Evolutionary conservation across 2,329 filamentous ascomycete species (phyloP).

Genomic region (Fusarium pseudonygamai): DNA sequence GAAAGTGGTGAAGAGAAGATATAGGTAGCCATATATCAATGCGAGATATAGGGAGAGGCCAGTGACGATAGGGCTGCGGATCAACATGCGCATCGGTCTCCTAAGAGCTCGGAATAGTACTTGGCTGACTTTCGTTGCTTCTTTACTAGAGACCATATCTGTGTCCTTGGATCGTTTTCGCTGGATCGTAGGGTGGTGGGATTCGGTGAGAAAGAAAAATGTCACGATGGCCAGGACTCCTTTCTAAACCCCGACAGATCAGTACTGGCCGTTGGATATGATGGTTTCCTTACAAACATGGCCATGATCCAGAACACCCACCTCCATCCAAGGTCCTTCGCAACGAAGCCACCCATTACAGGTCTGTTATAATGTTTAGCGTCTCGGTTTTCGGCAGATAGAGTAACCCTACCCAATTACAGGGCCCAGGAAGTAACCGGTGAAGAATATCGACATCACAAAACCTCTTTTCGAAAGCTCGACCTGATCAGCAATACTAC

Average conservation of each 20-base stretch:
- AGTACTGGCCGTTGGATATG: not conserved
- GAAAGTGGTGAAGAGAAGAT: constrained; percentile 15
- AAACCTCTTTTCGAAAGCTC: not conserved
- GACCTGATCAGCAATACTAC: constrained; percentile 1
- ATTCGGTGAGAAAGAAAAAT: not conserved
- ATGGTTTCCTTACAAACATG: not conserved
- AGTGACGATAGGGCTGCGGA: not conserved
- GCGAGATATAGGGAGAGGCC: constrained; percentile 13
- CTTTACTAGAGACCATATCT: fast-evolving
- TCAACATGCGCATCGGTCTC: constrained; percentile 1
- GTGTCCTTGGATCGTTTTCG: not conserved
- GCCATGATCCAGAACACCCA: constrained; percentile 21
- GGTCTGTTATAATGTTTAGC: not conserved
- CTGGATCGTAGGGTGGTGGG: constrained; percentile 7
- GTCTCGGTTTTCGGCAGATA: fast-evolving
- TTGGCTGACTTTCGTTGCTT: not conserved
- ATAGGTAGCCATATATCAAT: constrained; percentile 11
- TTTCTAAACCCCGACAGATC: not conserved
- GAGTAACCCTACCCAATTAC: not conserved
- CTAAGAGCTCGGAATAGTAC: not conserved
- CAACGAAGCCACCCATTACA: constrained; percentile 4
- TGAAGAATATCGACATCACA: constrained; percentile 22
- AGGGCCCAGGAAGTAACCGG: constrained; percentile 3
- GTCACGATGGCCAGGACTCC: not conserved
- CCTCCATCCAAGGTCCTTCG: constrained; percentile 5